These are phyloP conservation scores for Juglanconis oblonga DNA, from an alignment of 2,329 filamentous ascomycete species.

Conservation along the genomic window DNA sequence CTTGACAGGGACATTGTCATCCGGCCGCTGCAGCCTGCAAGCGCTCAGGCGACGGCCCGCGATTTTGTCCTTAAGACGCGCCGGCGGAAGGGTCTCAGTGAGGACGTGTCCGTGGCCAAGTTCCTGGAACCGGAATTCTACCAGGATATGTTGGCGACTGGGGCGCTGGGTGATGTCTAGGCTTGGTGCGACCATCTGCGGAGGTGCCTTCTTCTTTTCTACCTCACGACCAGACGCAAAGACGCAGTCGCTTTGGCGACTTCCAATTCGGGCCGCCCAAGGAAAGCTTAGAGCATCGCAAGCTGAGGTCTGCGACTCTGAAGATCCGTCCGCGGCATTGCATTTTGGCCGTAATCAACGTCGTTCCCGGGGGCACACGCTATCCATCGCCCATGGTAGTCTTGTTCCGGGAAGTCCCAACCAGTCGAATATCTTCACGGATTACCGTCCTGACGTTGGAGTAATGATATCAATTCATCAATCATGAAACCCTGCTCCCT, in stretches of 20 bases:
- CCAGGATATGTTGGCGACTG: constrained; percentile 81
- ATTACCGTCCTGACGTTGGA: too few relatives aligned
- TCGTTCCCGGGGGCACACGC: too few relatives aligned
- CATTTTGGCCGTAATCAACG: too few relatives aligned
- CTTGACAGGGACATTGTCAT: constrained; percentile 83
- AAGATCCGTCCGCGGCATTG: too few relatives aligned
- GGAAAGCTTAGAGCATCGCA: too few relatives aligned
- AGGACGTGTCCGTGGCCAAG: constrained; percentile 93
- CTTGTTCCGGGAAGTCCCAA: too few relatives aligned
- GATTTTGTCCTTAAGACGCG: constrained; percentile 98
- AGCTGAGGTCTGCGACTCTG: too few relatives aligned
- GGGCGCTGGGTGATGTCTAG: constrained; percentile 64
- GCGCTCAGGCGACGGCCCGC: constrained; percentile 82
- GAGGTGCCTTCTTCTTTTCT: not conserved
- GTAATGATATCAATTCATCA: too few relatives aligned
- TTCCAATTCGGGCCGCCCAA: not conserved
- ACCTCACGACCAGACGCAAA: not conserved
- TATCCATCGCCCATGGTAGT: too few relatives aligned
- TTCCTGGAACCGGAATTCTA: constrained; percentile 96
- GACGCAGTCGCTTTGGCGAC: not conserved
- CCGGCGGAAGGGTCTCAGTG: constrained; percentile 86
- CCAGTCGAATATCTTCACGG: too few relatives aligned
- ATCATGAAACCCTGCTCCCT: too few relatives aligned
- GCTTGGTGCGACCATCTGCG: not conserved
- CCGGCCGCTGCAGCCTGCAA: constrained; percentile 81